phyloP scores from a whole-genome alignment of 441 rosid genomes.

The Croton laevigatus region DNA sequence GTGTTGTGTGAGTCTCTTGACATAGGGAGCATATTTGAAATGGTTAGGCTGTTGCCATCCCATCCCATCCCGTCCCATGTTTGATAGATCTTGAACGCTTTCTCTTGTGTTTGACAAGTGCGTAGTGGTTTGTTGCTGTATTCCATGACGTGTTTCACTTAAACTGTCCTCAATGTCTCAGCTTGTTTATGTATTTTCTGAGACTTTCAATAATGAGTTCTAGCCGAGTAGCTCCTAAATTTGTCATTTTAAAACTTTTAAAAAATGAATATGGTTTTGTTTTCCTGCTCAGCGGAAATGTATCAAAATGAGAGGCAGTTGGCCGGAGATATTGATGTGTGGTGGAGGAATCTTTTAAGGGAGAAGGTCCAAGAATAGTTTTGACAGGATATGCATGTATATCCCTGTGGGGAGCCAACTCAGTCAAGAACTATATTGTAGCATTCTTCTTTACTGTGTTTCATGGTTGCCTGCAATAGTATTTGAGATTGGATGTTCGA shows the following conservation, averaged over 20 bases:
- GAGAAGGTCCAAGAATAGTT: no score
- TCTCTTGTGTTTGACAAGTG: background rate
- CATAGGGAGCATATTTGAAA: constrained; percentile 1
- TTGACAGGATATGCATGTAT: no score
- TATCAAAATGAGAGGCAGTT: background rate
- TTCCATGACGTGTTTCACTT: background rate
- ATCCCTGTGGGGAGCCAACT: no score
- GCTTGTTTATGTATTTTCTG: background rate
- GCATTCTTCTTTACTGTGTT: no score
- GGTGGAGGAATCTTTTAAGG: no score
- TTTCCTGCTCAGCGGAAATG: background rate
- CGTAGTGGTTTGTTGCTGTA: background rate
- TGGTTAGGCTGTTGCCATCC: background rate
- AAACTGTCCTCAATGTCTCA: background rate
- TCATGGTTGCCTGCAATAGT: no score
- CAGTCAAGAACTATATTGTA: no score
- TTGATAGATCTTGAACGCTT: background rate
- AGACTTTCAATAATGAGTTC: no score
- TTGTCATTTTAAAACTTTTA: no score
- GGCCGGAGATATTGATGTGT: background rate
- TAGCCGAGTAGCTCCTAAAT: background rate
- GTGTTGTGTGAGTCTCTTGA: constrained; percentile 5
- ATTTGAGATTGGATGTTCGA: no score
- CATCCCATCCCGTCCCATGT: background rate
- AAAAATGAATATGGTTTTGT: no score